Evolutionary conservation across 1,284 basidiomycete genomes (phyloP).

Genomic region (Cronartium ribicola): DNA sequence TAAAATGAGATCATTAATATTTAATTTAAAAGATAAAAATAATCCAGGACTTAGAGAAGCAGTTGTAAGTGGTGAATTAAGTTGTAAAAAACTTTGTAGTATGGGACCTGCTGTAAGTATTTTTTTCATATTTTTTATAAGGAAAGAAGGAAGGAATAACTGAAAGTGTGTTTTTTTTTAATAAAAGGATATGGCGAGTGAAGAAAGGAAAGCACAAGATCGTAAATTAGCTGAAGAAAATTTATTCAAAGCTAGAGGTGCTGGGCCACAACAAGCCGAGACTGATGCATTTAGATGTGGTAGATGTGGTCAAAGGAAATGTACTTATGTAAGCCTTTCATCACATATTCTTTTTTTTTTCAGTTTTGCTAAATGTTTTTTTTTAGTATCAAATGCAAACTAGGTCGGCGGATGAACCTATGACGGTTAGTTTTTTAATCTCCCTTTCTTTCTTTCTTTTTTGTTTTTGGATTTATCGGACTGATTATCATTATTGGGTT

Average conservation of each 20-base stretch:
- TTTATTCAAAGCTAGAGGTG: constrained; percentile 83
- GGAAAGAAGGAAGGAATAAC: constrained; percentile 15
- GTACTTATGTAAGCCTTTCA: constrained; percentile 57
- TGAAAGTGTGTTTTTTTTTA: background rate
- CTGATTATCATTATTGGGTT: background rate
- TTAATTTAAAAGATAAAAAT: constrained; percentile 91
- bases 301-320: constrained; percentile 84
- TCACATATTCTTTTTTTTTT: background rate
- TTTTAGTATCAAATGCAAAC: constrained; percentile 64
- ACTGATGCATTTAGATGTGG: constrained; percentile 97
- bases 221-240: constrained; percentile 80
- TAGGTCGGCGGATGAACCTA: constrained; percentile 88
- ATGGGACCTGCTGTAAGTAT: constrained; percentile 72
- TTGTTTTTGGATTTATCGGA: constrained; percentile 49
- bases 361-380: background rate
- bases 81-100: constrained; percentile 65
- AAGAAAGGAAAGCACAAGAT: constrained; percentile 77
- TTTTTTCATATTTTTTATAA: constrained; percentile 24
- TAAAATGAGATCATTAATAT: constrained; percentile 84
- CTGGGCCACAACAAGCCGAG: constrained; percentile 75
- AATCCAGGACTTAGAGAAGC: constrained; percentile 81
- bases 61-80: constrained; percentile 74
- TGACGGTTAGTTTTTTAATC: constrained; percentile 66
- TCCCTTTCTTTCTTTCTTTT: constrained; percentile 21
- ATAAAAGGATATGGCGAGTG: constrained; percentile 85